A percentile compares a stretch with the other conserved stretches of the same genome.
Conservation (phyloP, 2,329 filamentous ascomycete species). For the Fusarium tupiense region DNA sequence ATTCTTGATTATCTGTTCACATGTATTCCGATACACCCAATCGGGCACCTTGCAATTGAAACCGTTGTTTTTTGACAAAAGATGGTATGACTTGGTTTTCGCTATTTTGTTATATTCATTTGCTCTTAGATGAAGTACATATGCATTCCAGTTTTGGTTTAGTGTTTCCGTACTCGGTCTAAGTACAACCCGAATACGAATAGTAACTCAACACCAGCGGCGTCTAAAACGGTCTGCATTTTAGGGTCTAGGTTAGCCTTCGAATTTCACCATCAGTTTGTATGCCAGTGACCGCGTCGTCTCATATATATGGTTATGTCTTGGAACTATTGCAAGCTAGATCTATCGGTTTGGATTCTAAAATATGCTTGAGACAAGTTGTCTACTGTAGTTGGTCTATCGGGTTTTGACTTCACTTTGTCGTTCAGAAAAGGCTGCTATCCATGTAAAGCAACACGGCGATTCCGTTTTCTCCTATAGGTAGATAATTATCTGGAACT, state of each 20-base stretch:
- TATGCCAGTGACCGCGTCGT: neutral
- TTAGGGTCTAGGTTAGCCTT: neutral
- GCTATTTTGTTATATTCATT: neutral
- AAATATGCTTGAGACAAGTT: neutral
- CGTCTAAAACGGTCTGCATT: neutral
- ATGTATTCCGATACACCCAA: constrained; percentile 7
- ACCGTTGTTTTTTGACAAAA: neutral
- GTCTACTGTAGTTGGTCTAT: neutral
- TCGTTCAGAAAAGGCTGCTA: neutral
- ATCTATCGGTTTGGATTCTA: neutral
- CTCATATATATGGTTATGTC: neutral
- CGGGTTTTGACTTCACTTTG: neutral
- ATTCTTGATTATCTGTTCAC: neutral
- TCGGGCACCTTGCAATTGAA: constrained; percentile 17
- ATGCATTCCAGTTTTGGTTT: constrained; percentile 1
- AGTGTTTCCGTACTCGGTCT: neutral
- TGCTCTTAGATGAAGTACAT: neutral
- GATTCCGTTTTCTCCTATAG: no score
- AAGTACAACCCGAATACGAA: constrained; percentile 5
- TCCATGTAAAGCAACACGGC: neutral
- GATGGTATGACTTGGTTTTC: neutral
- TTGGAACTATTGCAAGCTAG: neutral
- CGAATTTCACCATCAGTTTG: neutral
- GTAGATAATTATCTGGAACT: neutral
- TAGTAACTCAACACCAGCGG: neutral